These are phyloP conservation scores for Suillus lakei DNA, from an alignment of 768 basidiomycete genomes.

Conservation along the genomic window DNA sequence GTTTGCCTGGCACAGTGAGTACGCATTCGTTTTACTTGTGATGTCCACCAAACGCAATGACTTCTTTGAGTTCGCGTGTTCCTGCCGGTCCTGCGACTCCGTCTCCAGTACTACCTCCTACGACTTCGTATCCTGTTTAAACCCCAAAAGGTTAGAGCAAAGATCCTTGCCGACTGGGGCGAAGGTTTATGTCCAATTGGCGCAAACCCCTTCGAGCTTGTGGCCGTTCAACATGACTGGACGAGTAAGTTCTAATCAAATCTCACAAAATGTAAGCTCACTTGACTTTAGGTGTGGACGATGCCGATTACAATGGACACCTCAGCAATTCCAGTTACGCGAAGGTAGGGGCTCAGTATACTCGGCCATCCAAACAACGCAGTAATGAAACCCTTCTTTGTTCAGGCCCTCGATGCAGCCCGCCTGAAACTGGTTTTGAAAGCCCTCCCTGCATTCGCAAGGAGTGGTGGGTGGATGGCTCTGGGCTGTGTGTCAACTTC, in stretches of 20 bases:
- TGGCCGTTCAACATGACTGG: conserved; percentile 48
- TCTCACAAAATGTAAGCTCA: conserved; percentile 6
- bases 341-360: conserved; percentile 48
- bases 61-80: conserved; percentile 54
- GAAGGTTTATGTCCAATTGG: conserved; percentile 59
- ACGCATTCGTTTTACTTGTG: background rate
- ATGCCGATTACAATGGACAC: conserved; percentile 75
- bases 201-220: conserved; percentile 54
- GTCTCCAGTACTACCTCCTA: conserved; percentile 38
- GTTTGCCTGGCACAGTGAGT: conserved; percentile 71
- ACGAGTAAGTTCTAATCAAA: conserved; percentile 49
- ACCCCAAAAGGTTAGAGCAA: conserved; percentile 35
- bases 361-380: no score
- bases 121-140: conserved; percentile 43
- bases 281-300: conserved; percentile 57
- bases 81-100: conserved; percentile 45
- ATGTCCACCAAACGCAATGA: background rate
- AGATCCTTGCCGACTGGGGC: conserved; percentile 47
- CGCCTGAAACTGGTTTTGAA: conserved; percentile 53
- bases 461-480: conserved; percentile 64
- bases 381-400: background rate
- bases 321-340: conserved; percentile 84
- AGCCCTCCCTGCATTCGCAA: conserved; percentile 61
- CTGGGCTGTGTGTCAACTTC: conserved; percentile 44
- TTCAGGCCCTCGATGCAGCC: conserved; percentile 49